Evolutionary conservation across 768 basidiomycete species (phyloP).

Genomic region (Suillus decipiens): DNA sequence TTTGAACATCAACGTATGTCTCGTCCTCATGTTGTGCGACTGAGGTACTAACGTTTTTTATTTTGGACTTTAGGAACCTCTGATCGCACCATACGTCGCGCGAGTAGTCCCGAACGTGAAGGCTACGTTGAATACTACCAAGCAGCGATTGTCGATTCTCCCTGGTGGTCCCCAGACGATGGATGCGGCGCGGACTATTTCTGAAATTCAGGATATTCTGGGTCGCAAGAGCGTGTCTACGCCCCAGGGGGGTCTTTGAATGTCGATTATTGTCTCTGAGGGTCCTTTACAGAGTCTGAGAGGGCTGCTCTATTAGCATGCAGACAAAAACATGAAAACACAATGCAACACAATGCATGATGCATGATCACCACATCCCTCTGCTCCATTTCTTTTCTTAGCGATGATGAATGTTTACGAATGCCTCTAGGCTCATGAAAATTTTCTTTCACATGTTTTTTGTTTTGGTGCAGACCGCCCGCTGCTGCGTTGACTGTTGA

Average conservation of each 20-base stretch:
- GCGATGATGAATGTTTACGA: conserved; percentile 10
- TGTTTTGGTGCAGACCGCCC: not conserved
- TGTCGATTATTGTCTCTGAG: not conserved
- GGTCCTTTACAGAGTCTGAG: not conserved
- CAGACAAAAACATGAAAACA: not conserved
- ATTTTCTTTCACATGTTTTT: not conserved
- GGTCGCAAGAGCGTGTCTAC: conserved; percentile 39
- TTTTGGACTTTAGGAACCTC: conserved; percentile 55
- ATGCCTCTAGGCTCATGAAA: conserved; percentile 7
- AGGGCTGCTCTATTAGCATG: not conserved
- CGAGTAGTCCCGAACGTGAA: conserved; percentile 82
- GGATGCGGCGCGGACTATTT: conserved; percentile 69
- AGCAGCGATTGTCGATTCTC: conserved; percentile 76
- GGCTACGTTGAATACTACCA: conserved; percentile 72
- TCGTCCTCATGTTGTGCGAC: not conserved
- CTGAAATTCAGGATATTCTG: conserved; percentile 76
- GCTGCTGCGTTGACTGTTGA: not conserved
- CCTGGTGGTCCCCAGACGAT: conserved; percentile 68
- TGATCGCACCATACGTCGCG: conserved; percentile 80
- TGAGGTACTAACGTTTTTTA: not conserved
- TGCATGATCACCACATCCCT: conserved; percentile 1
- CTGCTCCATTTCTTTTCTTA: conserved; percentile 7
- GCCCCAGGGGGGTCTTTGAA: conserved; percentile 2
- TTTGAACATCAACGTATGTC: conserved; percentile 68
- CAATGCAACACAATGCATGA: conserved; percentile 3